A percentile compares a stretch with the other conserved stretches of the same genome.
Conservation (phyloP, 2,329 filamentous ascomycete species). For the Verticillium nubilum region DNA sequence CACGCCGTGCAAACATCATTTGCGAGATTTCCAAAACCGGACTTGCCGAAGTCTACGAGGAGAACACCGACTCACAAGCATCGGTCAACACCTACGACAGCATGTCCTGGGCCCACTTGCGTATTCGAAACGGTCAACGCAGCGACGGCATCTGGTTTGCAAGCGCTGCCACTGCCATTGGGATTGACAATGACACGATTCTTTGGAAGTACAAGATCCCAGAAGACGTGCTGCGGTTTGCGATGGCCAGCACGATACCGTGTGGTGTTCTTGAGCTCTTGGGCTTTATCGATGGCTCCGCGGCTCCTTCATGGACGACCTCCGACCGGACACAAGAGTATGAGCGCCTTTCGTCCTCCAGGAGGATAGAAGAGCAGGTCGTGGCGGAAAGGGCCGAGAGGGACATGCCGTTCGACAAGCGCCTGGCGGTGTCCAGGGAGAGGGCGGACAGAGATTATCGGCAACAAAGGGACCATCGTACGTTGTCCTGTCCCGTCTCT, state of each 20-base stretch:
- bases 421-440: neutral
- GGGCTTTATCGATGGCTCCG: neutral
- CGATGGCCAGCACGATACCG: neutral
- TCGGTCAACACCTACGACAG: neutral
- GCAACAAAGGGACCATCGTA: neutral
- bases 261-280: neutral
- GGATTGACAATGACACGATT: neutral
- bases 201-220: neutral
- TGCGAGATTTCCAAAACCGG: neutral
- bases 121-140: neutral
- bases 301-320: neutral
- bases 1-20: neutral
- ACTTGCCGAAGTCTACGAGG: neutral
- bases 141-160: neutral
- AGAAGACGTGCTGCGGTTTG: neutral
- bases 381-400: neutral
- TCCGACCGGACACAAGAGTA: neutral
- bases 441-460: neutral
- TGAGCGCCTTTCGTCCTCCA: neutral
- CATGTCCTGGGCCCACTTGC: neutral
- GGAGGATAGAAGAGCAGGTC: neutral
- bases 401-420: neutral
- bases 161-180: neutral
- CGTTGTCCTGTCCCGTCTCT: neutral
- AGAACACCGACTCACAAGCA: neutral